Evolutionary conservation across 441 rosid genomes (phyloP).

Genomic region (Corymbia citriodora): DNA sequence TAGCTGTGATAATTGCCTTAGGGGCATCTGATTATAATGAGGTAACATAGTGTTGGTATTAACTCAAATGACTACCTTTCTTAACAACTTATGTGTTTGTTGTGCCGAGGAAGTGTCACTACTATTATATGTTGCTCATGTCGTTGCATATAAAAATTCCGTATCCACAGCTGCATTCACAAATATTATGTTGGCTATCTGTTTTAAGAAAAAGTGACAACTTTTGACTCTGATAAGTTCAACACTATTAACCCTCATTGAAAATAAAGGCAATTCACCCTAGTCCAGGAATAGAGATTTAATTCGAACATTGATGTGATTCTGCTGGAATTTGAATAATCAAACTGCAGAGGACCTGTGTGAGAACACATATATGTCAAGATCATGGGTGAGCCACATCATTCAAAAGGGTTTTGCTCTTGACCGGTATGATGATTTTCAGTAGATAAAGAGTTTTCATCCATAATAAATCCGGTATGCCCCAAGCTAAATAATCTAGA

Average conservation of each 20-base stretch:
- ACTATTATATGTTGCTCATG: neutral
- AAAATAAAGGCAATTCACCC: neutral
- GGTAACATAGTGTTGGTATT: neutral
- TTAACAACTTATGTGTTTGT: neutral
- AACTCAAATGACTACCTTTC: neutral
- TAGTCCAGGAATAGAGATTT: neutral
- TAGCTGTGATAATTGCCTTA: neutral
- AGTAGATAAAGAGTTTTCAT: neutral
- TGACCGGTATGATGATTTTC: neutral
- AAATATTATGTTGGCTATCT: neutral
- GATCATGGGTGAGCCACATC: neutral
- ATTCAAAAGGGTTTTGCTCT: neutral
- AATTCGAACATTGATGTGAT: neutral
- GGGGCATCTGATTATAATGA: neutral
- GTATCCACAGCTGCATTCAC: neutral
- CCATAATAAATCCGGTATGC: neutral
- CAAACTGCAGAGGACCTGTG: neutral
- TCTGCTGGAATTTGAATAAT: neutral
- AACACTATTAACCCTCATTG: neutral
- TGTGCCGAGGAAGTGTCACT: neutral
- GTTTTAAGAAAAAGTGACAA: neutral
- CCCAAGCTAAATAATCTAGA: neutral
- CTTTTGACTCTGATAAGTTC: too few species aligned
- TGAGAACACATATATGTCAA: too few species aligned
- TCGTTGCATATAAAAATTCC: neutral